Base-by-base conservation (phyloP, 176 grass and related monocot genomes). In the Ensete ventricosum region DNA sequence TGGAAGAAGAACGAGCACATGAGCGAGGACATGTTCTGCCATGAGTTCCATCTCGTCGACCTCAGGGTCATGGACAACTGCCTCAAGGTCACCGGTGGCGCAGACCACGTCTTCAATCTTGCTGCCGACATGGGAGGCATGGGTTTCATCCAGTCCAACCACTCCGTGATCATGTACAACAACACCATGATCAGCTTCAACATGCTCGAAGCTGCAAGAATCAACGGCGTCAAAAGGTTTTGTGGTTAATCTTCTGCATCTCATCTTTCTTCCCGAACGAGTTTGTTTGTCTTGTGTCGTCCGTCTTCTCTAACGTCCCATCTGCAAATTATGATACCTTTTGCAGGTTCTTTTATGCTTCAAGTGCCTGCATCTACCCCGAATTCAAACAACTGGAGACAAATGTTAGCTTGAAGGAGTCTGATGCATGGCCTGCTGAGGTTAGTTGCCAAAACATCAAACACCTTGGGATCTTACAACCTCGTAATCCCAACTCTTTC, bases 1-100 rank as follows among this genome's bases (percentile, higher is more conserved):
- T 73, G 71, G 71, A 73, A 73, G 71, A 73, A 73, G 71, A 73
- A 73, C 26, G 71, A 73, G 53, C 53, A 55, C 53, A 73, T 73
- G 71, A 55, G 23, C 14, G 71, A 55, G 52, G 71, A 73, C 13
- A 73, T 73, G 51, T 73, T 73, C 53, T 73, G 71, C 53, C 71
- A 73, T 9, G 53, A 55, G 23, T 73, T 73, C 21, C 71, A 73
- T 22, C 71, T 55, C 24, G 71, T 73, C 3, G 71, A 73, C 16
- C 51, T 69, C 27, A 69, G 66, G 53, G 72, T 54, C 72, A 55
- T 74, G 72, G 72, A 74, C 24, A 74, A 74, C 17, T 74, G 72
- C 53, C 53, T 74, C 23, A 74, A 74, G 72, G 72, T 74, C 53
- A 74, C 72, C 1, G 9, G 22, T 19, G 72, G 53, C 0, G 72